Evolutionary conservation across 1,284 basidiomycete species (phyloP).

Genomic region (Tetrapyrgos nigripes): DNA sequence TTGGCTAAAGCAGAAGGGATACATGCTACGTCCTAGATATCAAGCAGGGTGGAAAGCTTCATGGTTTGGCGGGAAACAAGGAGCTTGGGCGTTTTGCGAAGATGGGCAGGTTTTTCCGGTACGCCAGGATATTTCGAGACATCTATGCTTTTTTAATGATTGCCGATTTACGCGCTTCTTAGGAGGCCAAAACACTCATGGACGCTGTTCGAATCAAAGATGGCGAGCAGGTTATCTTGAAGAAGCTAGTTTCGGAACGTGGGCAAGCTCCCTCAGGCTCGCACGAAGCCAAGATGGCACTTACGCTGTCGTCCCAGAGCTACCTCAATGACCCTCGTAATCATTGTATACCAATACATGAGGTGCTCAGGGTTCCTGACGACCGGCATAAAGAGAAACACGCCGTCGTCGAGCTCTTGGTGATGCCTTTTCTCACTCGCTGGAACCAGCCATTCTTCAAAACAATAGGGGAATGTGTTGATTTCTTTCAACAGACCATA

Average conservation of each 20-base stretch:
- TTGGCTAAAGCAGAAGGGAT: constrained; percentile 37
- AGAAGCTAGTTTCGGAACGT: constrained; percentile 3
- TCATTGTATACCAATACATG: constrained; percentile 28
- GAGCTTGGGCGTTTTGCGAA: constrained; percentile 1
- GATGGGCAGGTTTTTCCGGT: constrained; percentile 8
- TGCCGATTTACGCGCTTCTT: no score
- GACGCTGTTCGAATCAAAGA: constrained; percentile 12
- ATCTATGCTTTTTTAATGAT: not conserved
- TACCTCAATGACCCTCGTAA: constrained; percentile 24
- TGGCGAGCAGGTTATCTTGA: constrained; percentile 5
- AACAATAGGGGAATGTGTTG: constrained; percentile 40
- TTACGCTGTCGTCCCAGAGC: constrained; percentile 1
- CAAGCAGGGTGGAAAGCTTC: constrained; percentile 43
- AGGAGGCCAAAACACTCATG: constrained; percentile 1
- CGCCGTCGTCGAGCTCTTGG: constrained; percentile 22
- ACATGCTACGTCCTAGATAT: constrained; percentile 41
- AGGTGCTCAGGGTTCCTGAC: constrained; percentile 26
- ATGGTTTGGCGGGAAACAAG: constrained; percentile 26
- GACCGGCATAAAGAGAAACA: constrained; percentile 1
- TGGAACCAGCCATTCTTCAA: constrained; percentile 33
- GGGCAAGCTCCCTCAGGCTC: no score
- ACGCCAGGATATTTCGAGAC: not conserved
- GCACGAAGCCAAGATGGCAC: constrained; percentile 12
- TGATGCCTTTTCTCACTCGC: constrained; percentile 38
- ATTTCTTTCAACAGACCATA: constrained; percentile 41